A percentile compares a stretch with the other conserved stretches of the same genome.
phyloP scores from a whole-genome alignment of 2,329 filamentous ascomycete genomes.

The Diaporthe amygdali region DNA sequence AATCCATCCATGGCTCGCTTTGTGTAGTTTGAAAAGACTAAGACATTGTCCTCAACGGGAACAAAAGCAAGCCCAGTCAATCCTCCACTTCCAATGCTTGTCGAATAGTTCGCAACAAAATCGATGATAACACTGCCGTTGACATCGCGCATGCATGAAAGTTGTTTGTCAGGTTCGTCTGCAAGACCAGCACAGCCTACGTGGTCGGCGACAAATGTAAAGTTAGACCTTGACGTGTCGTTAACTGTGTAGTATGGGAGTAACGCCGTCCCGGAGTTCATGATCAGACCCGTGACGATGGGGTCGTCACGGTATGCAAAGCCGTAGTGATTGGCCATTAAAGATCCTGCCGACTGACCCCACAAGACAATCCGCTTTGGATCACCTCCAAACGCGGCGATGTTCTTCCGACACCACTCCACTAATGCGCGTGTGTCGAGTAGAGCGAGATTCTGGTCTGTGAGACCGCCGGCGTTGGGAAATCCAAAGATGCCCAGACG shows the following conservation, averaged over 20 bases:
- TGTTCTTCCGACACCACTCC: constrained; percentile 57
- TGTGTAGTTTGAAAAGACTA: constrained; percentile 40
- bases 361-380: constrained; percentile 47
- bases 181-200: constrained; percentile 42
- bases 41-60: constrained; percentile 35
- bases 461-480: constrained; percentile 34
- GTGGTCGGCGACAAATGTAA: constrained; percentile 44
- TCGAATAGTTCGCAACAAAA: constrained; percentile 34
- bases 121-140: constrained; percentile 38
- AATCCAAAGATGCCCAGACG: constrained; percentile 37
- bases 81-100: constrained; percentile 31
- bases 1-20: constrained; percentile 32
- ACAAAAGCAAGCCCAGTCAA: constrained; percentile 36
- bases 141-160: constrained; percentile 44
- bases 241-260: constrained; percentile 38
- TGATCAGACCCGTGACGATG: constrained; percentile 45
- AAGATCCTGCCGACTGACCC: constrained; percentile 52
- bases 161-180: constrained; percentile 30
- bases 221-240: constrained; percentile 41
- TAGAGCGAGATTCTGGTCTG: constrained; percentile 51
- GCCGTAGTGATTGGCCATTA: constrained; percentile 44
- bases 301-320: constrained; percentile 48
- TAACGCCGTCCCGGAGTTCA: constrained; percentile 44
- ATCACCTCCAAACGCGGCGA: constrained; percentile 56
- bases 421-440: constrained; percentile 58